Base-by-base conservation (phyloP, 176 grass and related monocot genomes). In the Saccharum officinarum region DNA sequence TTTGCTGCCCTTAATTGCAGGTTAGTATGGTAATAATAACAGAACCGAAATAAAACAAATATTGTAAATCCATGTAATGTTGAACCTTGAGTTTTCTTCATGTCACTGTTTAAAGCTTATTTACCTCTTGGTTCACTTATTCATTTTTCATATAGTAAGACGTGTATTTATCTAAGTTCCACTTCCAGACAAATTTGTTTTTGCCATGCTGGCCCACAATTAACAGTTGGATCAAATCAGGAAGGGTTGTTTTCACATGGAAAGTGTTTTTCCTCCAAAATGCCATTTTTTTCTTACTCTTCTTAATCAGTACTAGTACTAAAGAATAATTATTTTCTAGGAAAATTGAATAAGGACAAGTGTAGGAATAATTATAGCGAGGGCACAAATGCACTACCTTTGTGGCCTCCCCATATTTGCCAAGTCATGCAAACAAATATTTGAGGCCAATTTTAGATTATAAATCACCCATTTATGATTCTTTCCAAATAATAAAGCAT, bases 11-110 rank as follows among this genome's bases (percentile, higher is more conserved):
- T 30, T 73, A 3, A 46, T 76, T 77, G 50, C 82, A 89, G 83
- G 83, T 89, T 86, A 82, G 90, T 85, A 82, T 20, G 20, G 12
- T 77, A 78, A 38, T 52, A 67, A 20, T 74, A 18, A 30, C 4
- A 61, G 20, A 80, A 63, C 38, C 26, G 57, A 52, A 74, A 67
- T 75, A 76, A 70, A 62, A 34, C 3, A 86, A 1, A 60, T 59
- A 30, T 54, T 18, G 38, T 84, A 46, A 54, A 67, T 36, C 5
- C 2, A 59, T 84, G 31, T 41, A n/a, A 70, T 54, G 31, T 80
- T 76, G 6, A 41, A 66, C 38, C 23, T 50, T 45, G 20, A n/a
- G 1, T 80, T 41, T 17, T 62, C 2, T 55, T 57, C 1, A 28
- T 54, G 61, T 31, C 61, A 63, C 41, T 60, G 17, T 71, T 61